Evolutionary conservation across 1,139 yeast genomes (phyloP).

Genomic region (Zygosaccharomyces sapae): DNA sequence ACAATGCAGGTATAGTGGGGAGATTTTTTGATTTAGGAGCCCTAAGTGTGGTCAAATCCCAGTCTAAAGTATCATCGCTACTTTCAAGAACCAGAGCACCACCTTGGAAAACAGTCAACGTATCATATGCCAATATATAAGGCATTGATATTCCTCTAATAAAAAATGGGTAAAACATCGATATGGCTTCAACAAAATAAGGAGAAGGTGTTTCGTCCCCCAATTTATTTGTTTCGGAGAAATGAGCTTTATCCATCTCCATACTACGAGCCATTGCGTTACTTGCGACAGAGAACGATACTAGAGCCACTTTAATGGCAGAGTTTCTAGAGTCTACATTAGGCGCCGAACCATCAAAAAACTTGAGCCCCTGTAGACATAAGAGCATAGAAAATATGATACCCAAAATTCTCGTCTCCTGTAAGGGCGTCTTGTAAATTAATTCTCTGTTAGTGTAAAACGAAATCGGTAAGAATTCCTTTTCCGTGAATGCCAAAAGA

Average conservation of each 20-base stretch:
- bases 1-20: constrained; percentile 17
- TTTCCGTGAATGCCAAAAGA: constrained; percentile 21
- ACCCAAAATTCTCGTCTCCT: constrained; percentile 16
- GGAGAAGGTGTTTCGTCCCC: constrained; percentile 10
- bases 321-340: constrained; percentile 6
- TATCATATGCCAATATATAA: constrained; percentile 20
- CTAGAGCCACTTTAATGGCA: constrained; percentile 10
- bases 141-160: constrained; percentile 18
- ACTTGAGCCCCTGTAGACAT: constrained; percentile 15
- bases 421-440: constrained; percentile 13
- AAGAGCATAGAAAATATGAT: constrained; percentile 13
- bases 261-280: constrained; percentile 10
- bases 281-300: constrained; percentile 9
- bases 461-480: constrained; percentile 22
- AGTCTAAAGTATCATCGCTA: constrained; percentile 10
- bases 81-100: constrained; percentile 11
- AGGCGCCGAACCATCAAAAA: background rate
- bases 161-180: constrained; percentile 7
- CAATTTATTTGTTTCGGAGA: constrained; percentile 5
- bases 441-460: constrained; percentile 18
- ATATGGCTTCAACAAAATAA: constrained; percentile 10
- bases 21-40: constrained; percentile 11
- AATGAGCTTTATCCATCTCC: constrained; percentile 8
- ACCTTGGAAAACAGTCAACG: constrained; percentile 21
- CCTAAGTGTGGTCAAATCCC: constrained; percentile 19